Evolutionary conservation across 2,329 filamentous ascomycete genomes (phyloP).

Genomic region (Cercospora zeae-maydis): DNA sequence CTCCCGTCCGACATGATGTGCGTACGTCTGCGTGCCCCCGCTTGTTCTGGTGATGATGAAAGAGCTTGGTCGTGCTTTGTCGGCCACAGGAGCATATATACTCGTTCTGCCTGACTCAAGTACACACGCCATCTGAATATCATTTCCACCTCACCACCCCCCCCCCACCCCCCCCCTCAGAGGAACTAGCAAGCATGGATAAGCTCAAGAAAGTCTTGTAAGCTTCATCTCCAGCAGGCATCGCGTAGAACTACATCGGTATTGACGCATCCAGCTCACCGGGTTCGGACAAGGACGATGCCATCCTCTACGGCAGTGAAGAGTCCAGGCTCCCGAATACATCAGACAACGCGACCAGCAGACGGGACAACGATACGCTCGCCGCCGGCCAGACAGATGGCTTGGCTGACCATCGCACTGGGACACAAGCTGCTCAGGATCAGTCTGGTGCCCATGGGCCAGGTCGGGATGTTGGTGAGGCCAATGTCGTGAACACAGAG

Average conservation of each 20-base stretch:
- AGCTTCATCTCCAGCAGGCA: slow-evolving; percentile 17
- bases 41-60: slow-evolving; percentile 4
- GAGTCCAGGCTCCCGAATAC: slow-evolving; percentile 7
- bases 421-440: slow-evolving; percentile 11
- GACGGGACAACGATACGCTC: neutral
- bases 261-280: slow-evolving; percentile 25
- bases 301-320: slow-evolving; percentile 37
- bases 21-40: too few relatives aligned
- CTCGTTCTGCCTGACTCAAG: neutral
- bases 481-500: neutral
- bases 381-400: slow-evolving; percentile 11
- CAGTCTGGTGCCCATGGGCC: slow-evolving; percentile 12
- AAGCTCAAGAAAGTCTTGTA: slow-evolving; percentile 47
- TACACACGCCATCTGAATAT: neutral
- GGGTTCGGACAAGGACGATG: slow-evolving; percentile 36
- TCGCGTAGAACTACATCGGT: neutral
- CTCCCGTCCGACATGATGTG: neutral
- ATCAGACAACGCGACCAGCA: slow-evolving; percentile 6
- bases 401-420: slow-evolving; percentile 14
- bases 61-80: slow-evolving; percentile 5
- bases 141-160: neutral
- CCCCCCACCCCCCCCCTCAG: too few relatives aligned
- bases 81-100: slow-evolving; percentile 2
- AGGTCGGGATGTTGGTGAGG: slow-evolving; percentile 11
- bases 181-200: slow-evolving; percentile 38